Evolutionary conservation across 495 filamentous ascomycete genomes (phyloP).

Genomic region (Talaromyces adpressus): DNA sequence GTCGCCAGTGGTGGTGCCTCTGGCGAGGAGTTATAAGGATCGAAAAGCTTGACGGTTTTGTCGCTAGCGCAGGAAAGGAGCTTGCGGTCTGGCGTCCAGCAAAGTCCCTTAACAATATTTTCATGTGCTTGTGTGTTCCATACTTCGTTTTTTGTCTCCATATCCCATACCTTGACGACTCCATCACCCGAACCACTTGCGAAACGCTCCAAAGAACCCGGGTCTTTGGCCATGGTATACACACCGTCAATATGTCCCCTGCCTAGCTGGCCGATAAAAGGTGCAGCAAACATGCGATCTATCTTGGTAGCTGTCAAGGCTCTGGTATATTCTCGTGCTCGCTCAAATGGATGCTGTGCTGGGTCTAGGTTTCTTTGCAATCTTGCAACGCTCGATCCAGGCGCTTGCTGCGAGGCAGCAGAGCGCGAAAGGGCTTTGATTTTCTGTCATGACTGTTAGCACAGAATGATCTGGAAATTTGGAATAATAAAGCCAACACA

Average conservation of each 20-base stretch:
- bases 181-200: conserved; percentile 80
- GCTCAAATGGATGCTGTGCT: conserved; percentile 87
- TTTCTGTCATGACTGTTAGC: conserved; percentile 49
- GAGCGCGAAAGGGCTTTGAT: conserved; percentile 87
- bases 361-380: conserved; percentile 87
- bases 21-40: conserved; percentile 69
- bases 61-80: conserved; percentile 88
- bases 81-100: conserved; percentile 77
- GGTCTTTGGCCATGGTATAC: conserved; percentile 66
- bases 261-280: conserved; percentile 83
- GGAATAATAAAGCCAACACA: background rate
- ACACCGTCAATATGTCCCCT: conserved; percentile 93
- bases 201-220: conserved; percentile 58
- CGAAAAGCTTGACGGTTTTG: conserved; percentile 79
- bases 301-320: conserved; percentile 89
- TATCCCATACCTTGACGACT: conserved; percentile 89
- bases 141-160: conserved; percentile 68
- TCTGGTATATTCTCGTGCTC: conserved; percentile 85
- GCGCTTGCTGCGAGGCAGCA: conserved; percentile 66
- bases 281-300: conserved; percentile 91
- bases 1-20: conserved; percentile 63
- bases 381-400: conserved; percentile 65
- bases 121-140: conserved; percentile 79
- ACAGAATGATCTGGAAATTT: background rate
- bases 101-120: conserved; percentile 85